Conservation (phyloP, 202 grass and related monocot genomes). For the Bolboschoenoplectus hybrid region DNA sequence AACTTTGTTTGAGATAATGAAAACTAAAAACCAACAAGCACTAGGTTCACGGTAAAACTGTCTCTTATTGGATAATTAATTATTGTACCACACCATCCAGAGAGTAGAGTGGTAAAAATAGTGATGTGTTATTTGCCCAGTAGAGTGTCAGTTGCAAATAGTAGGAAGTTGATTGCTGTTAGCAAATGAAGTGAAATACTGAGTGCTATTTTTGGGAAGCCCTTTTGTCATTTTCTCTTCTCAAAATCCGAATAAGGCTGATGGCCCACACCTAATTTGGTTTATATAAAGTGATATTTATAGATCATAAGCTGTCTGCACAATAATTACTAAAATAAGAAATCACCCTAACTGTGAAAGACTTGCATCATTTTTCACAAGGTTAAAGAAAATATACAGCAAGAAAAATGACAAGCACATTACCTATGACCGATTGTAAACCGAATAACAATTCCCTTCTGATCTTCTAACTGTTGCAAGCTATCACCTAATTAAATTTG, state of each 20-base stretch:
- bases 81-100: background rate
- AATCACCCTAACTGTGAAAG: background rate
- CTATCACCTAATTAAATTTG: conserved; percentile 64
- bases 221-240: background rate
- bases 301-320: background rate
- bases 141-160: background rate
- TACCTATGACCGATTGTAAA: conserved; percentile 98
- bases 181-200: conserved; percentile 12
- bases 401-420: conserved; percentile 1
- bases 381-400: background rate
- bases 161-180: background rate
- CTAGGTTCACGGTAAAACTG: background rate
- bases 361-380: background rate
- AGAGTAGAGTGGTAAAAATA: background rate
- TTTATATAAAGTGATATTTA: conserved; percentile 2
- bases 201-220: background rate
- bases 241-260: background rate
- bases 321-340: conserved; percentile 7
- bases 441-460: conserved; percentile 86
- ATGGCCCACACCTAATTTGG: background rate
- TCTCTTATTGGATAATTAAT: background rate
- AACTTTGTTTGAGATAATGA: background rate
- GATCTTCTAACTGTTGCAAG: conserved; percentile 76
- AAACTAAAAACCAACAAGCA: background rate
- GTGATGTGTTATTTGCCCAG: background rate